Conservation (phyloP, 257 asterid genomes). For the Solanum pennellii region DNA sequence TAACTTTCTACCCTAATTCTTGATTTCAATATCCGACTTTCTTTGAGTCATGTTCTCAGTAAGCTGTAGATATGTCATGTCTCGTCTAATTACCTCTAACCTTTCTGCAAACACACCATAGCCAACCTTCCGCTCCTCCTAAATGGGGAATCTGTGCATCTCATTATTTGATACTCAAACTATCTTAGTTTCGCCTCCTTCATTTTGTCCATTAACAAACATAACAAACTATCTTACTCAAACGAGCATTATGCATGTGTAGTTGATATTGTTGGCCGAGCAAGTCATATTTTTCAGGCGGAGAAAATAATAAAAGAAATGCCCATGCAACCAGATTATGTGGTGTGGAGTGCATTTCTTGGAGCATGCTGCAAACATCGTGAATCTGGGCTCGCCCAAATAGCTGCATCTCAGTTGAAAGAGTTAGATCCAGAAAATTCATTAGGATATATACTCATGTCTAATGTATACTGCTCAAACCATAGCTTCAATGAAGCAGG, state of each 20-base stretch:
- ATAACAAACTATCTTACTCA: too few species aligned
- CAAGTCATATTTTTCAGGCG: constrained; percentile 58
- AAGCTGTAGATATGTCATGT: too few species aligned
- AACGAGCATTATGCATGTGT: constrained; percentile 81
- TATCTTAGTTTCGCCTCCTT: too few species aligned
- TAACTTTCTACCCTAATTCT: neutral
- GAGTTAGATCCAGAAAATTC: constrained; percentile 65
- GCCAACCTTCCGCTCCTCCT: too few species aligned
- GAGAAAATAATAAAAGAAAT: constrained; percentile 32
- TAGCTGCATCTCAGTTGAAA: constrained; percentile 47
- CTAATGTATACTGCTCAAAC: constrained; percentile 43
- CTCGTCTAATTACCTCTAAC: too few species aligned
- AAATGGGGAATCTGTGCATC: too few species aligned
- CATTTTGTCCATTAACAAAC: too few species aligned
- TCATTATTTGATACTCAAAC: too few species aligned
- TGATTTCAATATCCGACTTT: too few species aligned
- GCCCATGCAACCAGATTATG: constrained; percentile 70
- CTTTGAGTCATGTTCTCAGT: too few species aligned
- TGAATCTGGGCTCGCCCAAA: constrained; percentile 36
- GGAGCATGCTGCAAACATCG: constrained; percentile 84
- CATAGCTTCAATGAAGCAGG: neutral
- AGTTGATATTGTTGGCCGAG: constrained; percentile 64
- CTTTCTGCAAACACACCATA: too few species aligned
- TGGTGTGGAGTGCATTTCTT: constrained; percentile 81
- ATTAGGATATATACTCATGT: constrained; percentile 40